A percentile compares a stretch with the other conserved stretches of the same genome.
Evolutionary conservation across 225 moss, liverwort and hornwort species (phyloP).

Genomic region (Physcomitrium patens): DNA sequence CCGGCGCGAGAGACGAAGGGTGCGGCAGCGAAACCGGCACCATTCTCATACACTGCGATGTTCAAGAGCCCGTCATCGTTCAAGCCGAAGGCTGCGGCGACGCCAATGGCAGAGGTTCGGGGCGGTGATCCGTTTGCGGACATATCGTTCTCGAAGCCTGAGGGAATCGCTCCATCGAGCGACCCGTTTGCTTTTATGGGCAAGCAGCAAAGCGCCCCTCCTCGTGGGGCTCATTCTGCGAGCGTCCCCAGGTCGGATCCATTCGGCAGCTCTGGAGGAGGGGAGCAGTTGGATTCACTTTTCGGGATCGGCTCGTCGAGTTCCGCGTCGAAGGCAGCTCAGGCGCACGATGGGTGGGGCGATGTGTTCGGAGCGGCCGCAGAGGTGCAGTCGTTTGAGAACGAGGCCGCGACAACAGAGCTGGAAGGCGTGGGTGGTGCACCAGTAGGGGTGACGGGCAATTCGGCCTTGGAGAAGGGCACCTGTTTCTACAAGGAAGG

Average conservation of each 20-base stretch:
- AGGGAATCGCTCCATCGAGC: conserved; percentile 37
- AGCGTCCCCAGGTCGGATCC: conserved; percentile 51
- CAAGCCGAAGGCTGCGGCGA: conserved; percentile 44
- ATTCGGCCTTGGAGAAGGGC: conserved; percentile 68
- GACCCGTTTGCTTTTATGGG: conserved; percentile 72
- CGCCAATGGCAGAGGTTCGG: conserved; percentile 45
- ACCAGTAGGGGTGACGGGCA: conserved; percentile 77
- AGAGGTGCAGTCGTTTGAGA: conserved; percentile 61
- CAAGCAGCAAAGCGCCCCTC: conserved; percentile 43
- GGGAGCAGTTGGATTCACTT: conserved; percentile 50
- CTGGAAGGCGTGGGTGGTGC: conserved; percentile 91
- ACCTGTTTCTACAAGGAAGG: conserved; percentile 84
- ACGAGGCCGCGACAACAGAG: conserved; percentile 80
- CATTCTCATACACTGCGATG: conserved; percentile 59
- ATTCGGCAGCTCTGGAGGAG: conserved; percentile 55
- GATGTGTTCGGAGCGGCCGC: conserved; percentile 64
- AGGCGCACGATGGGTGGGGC: conserved; percentile 81
- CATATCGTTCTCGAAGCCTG: conserved; percentile 54
- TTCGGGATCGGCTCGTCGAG: conserved; percentile 53
- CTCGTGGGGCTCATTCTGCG: conserved; percentile 35
- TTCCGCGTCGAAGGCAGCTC: conserved; percentile 53
- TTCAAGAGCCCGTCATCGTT: conserved; percentile 48
- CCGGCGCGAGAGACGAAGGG: conserved; percentile 41
- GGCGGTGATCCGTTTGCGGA: conserved; percentile 71
- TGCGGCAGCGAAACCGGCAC: conserved; percentile 55